A percentile compares a stretch with the other conserved stretches of the same genome.
These are phyloP conservation scores for Parastagonospora nodorum DNA, from an alignment of 2,329 filamentous ascomycete genomes.

Conservation along the genomic window DNA sequence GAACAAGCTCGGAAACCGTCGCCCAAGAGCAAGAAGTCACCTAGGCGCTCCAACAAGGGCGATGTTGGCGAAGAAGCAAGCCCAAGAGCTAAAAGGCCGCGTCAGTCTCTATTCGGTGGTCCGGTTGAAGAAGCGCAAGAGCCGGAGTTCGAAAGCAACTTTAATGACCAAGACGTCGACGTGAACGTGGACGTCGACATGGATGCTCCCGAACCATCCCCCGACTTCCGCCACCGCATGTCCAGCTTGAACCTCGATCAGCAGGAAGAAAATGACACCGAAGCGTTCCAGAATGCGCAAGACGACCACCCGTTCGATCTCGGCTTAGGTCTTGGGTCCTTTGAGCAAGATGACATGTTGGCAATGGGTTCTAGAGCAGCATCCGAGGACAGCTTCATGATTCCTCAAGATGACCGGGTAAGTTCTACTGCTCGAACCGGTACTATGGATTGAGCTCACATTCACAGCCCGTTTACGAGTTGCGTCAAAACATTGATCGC, in stretches of 20 bases:
- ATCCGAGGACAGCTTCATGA: slow-evolving; percentile 14
- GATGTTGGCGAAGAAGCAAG: slow-evolving; percentile 4
- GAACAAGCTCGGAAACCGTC: slow-evolving; percentile 2
- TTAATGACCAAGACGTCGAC: background rate
- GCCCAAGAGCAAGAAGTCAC: slow-evolving; percentile 9
- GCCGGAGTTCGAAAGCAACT: background rate
- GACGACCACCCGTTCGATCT: slow-evolving; percentile 1
- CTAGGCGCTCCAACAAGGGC: slow-evolving; percentile 7
- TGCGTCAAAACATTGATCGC: slow-evolving; percentile 31
- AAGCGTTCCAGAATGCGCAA: background rate
- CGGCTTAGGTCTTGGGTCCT: slow-evolving; percentile 9
- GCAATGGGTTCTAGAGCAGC: slow-evolving; percentile 9
- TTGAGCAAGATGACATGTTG: slow-evolving; percentile 7
- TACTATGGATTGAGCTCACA: slow-evolving; percentile 2
- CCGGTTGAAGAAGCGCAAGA: background rate
- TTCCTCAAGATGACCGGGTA: slow-evolving; percentile 17
- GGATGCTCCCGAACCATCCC: background rate
- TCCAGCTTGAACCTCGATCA: slow-evolving; percentile 18
- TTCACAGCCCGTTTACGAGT: slow-evolving; percentile 19
- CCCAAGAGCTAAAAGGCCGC: slow-evolving; percentile 13
- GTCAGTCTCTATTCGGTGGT: slow-evolving; percentile 23
- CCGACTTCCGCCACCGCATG: slow-evolving; percentile 12
- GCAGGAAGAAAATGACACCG: slow-evolving; percentile 1
- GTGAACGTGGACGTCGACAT: no score
- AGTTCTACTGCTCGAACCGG: background rate